Conservation (phyloP, 116 monocot species). For the Cymodocea nodosa region DNA sequence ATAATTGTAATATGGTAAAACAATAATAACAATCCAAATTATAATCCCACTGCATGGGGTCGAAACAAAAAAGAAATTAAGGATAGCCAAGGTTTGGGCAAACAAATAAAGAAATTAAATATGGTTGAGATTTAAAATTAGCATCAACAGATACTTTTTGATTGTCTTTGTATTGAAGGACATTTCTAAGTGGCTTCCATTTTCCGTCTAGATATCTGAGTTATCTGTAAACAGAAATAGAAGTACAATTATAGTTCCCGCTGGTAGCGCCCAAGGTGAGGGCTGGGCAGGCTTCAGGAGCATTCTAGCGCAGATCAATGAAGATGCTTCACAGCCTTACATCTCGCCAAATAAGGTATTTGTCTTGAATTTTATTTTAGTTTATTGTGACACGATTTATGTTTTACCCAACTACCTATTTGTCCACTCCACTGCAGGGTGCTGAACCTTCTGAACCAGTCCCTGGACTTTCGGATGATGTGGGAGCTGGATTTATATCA, state of each 20-base stretch:
- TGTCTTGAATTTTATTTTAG: neutral
- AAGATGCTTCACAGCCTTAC: slow-evolving; percentile 26
- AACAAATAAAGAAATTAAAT: too few species aligned
- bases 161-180: too few species aligned
- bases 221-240: slow-evolving; percentile 54
- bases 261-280: slow-evolving; percentile 46
- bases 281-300: slow-evolving; percentile 55
- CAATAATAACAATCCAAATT: too few species aligned
- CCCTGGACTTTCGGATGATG: slow-evolving; percentile 32
- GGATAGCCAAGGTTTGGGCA: too few species aligned
- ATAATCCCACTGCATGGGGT: too few species aligned
- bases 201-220: slow-evolving; percentile 33
- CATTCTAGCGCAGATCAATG: slow-evolving; percentile 43
- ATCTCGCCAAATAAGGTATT: slow-evolving; percentile 30
- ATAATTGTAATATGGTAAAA: too few species aligned
- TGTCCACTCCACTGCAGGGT: slow-evolving; percentile 9
- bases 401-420: neutral
- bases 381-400: neutral
- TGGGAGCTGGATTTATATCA: slow-evolving; percentile 78
- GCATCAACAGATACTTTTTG: too few species aligned
- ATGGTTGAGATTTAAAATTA: too few species aligned
- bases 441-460: slow-evolving; percentile 14
- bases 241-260: slow-evolving; percentile 65
- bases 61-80: too few species aligned
- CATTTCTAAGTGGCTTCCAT: too few species aligned